Evolutionary conservation across 306 rosid genomes (phyloP), one percentile per base, ranked within the genome.

Genomic region (Acacia melanoxylon): DNA sequence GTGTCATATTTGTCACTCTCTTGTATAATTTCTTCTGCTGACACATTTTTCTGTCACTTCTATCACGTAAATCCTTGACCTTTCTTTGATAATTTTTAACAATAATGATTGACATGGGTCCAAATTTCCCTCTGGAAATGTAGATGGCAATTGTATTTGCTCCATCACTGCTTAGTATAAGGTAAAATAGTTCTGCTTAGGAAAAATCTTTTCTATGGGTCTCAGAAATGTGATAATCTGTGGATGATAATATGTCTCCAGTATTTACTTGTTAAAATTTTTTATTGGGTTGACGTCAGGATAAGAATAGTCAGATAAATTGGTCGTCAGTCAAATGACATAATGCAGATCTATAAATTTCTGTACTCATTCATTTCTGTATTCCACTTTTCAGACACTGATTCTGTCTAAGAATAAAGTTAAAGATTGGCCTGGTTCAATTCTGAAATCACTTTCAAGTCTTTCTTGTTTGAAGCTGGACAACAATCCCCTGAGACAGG

Each of bases 381-480:
- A 46, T 78, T 85, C 87, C 74, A 58, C 77, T 82, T 84, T 88
- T 82, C 98, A 95, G 99, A 85, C 90, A 15, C 75, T 95, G 83
- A 79, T 91, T 83, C 86, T 93, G 76, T 93, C 99, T 46, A 88
- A 90, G 89, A 95, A 95, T 90, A 92, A 86, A 89, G 85, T 95
- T 80, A 83, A 85, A 83, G 98, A 93, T 59, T 95, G 99, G 98
- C 97, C 98, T 45, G 86, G 92, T 81, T 87, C 92, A 86, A 80
- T 95, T 81, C 86, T 95, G 68, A 88, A 80, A 85, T 81, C 91
- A 20, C 92, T 95, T 80, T 78, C 89, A 24, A 89, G 87, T 80
- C 92, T 95, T 52, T 40, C 81, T 76, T 89, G 97, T 85, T 90
- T 95, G 88, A 95, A 95, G 91, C 89, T 95, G 85, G 99, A 91